A percentile compares a stretch with the other conserved stretches of the same genome.
Evolutionary conservation across 345 rosid genomes (phyloP).

Genomic region (Gossypium australe): DNA sequence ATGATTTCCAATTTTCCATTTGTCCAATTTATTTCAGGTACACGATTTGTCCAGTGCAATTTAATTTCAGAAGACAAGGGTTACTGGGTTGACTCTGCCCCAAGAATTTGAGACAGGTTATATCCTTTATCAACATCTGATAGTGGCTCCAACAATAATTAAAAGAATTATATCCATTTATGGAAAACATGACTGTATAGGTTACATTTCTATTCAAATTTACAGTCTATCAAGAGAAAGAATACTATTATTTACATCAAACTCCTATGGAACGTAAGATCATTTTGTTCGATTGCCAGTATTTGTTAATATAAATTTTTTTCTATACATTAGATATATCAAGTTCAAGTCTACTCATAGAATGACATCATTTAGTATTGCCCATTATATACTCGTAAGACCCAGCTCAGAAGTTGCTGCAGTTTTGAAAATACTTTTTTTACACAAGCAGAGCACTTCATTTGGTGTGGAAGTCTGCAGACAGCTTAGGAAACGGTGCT

Average conservation of each 20-base stretch:
- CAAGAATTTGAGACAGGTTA: not conserved
- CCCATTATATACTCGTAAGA: constrained; percentile 9
- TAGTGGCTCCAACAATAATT: not conserved
- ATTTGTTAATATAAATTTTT: not conserved
- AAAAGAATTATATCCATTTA: not conserved
- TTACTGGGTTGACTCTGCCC: not conserved
- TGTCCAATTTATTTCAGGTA: not conserved
- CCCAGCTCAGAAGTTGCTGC: constrained; percentile 8
- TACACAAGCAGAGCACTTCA: constrained; percentile 18
- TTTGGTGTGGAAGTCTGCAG: constrained; percentile 10
- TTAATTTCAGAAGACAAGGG: not conserved
- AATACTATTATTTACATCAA: constrained; percentile 11
- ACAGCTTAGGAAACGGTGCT: constrained; percentile 14
- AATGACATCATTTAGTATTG: not conserved
- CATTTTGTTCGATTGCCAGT: not conserved
- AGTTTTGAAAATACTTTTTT: constrained; percentile 13
- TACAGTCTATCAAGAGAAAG: constrained; percentile 7
- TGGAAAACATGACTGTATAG: not conserved
- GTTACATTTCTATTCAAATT: constrained; percentile 6
- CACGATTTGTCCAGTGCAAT: not conserved
- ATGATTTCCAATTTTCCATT: not conserved
- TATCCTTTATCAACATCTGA: not conserved
- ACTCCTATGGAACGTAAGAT: not conserved
- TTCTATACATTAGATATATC: not conserved
- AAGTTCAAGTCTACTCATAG: not conserved